Evolutionary conservation across 495 filamentous ascomycete genomes (phyloP), one percentile per base, ranked within the genome.

Genomic region (Xanthoparmelia taractica): DNA sequence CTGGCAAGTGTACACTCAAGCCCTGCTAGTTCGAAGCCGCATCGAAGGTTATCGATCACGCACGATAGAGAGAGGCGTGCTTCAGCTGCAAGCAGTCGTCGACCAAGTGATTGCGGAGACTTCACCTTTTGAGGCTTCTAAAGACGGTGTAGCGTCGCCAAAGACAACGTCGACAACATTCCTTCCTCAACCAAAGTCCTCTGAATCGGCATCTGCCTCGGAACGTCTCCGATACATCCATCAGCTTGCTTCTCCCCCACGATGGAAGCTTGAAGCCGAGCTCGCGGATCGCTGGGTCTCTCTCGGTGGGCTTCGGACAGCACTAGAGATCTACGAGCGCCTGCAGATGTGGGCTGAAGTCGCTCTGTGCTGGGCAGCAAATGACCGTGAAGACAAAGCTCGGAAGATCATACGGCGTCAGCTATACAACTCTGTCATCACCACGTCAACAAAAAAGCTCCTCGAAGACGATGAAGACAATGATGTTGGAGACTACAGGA

Each of bases 1-100:
- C 73, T 99, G 94, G 94, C 95, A 97, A 73, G 86, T 96, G 27
- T 97, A 99, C 71, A 97, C 94, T 0, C 90, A 97, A 69, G 94
- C 89, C 2, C 76, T 99, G 8, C 77, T 97, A 4, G 85, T 96
- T 8, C 83, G 94, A 50, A 93, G 90, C 70, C 80, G 94, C 5
- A 90, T 97, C 63, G 94, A 99, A 73, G 84, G 89, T 0, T 89
- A 92, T 71, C 82, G 81, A 62, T 88, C 91, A 37, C 80, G 94
- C 52, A 97, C 94, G 0, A 79, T 91, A 8, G 95, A 99, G 70
- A 78, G 94, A 62, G 86, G 92, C 11, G 85, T 99, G 4, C 77
- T 99, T 8, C 94, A 99, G 74, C 84, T 99, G 69, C 94, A 99
- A 76, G 92, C 92, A 3, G 82, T 99, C 17, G 92, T 97, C 37